Conservation (phyloP, 805 yeast genomes). For the Candida boleticola region DNA sequence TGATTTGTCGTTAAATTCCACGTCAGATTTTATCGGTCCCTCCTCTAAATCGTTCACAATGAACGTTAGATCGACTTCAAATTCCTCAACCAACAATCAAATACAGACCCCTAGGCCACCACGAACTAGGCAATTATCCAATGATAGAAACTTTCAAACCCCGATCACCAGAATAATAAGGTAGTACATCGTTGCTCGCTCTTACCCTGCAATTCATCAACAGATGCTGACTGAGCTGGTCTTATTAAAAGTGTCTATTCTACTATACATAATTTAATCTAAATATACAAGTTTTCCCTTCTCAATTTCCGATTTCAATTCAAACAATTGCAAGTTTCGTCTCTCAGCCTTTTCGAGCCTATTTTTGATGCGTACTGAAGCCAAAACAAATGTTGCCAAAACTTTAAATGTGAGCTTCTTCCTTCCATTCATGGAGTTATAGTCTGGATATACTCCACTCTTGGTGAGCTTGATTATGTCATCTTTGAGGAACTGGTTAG, state of each 20-base stretch:
- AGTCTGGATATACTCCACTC: conserved; percentile 35
- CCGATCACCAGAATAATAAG: conserved; percentile 41
- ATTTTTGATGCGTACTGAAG: conserved; percentile 31
- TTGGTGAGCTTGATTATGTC: conserved; percentile 28
- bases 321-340: conserved; percentile 23
- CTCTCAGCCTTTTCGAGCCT: conserved; percentile 26
- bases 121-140: conserved; percentile 36
- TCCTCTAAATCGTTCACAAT: conserved; percentile 18
- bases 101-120: conserved; percentile 41
- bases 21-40: conserved; percentile 24
- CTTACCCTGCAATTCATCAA: too few species aligned
- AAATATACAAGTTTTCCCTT: conserved; percentile 19
- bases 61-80: conserved; percentile 12
- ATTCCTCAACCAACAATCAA: conserved; percentile 3
- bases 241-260: conserved; percentile 1
- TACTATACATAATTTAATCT: conserved; percentile 1
- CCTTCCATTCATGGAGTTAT: conserved; percentile 14
- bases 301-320: conserved; percentile 31
- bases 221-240: too few species aligned
- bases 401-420: conserved; percentile 25
- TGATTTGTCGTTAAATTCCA: conserved; percentile 33
- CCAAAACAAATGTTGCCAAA: conserved; percentile 38
- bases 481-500: conserved; percentile 22
- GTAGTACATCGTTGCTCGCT: too few species aligned
- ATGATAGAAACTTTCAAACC: conserved; percentile 40